These are phyloP conservation scores for Zygoascus meyerae DNA, from an alignment of 1,139 yeast genomes.

Conservation along the genomic window DNA sequence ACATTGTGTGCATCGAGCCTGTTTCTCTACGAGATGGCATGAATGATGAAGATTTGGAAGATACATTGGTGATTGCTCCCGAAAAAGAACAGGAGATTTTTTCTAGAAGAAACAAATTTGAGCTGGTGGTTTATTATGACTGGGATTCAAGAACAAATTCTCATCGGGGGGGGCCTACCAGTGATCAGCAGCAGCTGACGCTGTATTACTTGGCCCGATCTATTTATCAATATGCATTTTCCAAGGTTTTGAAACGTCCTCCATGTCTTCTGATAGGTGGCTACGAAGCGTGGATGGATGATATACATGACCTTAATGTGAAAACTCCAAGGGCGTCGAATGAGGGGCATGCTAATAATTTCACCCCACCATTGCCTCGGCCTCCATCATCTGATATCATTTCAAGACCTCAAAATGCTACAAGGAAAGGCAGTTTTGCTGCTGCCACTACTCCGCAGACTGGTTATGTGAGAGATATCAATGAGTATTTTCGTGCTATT, in stretches of 20 bases:
- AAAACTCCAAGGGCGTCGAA: background rate
- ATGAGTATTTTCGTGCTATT: conserved; percentile 37
- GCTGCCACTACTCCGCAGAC: conserved; percentile 30
- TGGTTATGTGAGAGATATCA: conserved; percentile 39
- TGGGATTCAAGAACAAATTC: conserved; percentile 21
- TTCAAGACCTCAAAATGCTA: conserved; percentile 23
- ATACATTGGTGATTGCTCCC: conserved; percentile 50
- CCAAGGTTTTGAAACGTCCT: conserved; percentile 44
- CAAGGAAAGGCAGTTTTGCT: conserved; percentile 33
- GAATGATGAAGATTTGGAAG: conserved; percentile 57
- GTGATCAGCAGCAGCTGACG: conserved; percentile 18
- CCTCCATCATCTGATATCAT: conserved; percentile 20
- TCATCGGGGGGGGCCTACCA: conserved; percentile 19
- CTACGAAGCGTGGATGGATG: conserved; percentile 41
- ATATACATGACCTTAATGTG: conserved; percentile 24
- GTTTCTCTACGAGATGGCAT: conserved; percentile 42
- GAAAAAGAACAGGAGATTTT: conserved; percentile 48
- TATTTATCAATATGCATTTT: conserved; percentile 37
- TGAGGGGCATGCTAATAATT: conserved; percentile 4
- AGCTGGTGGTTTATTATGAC: conserved; percentile 60
- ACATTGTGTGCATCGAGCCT: conserved; percentile 70
- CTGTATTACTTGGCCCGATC: conserved; percentile 21
- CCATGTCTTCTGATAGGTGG: conserved; percentile 59
- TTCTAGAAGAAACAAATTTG: conserved; percentile 48
- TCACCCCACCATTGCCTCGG: conserved; percentile 15